Conservation (phyloP, 2,329 filamentous ascomycete genomes). For the Cladosporium sp. region DNA sequence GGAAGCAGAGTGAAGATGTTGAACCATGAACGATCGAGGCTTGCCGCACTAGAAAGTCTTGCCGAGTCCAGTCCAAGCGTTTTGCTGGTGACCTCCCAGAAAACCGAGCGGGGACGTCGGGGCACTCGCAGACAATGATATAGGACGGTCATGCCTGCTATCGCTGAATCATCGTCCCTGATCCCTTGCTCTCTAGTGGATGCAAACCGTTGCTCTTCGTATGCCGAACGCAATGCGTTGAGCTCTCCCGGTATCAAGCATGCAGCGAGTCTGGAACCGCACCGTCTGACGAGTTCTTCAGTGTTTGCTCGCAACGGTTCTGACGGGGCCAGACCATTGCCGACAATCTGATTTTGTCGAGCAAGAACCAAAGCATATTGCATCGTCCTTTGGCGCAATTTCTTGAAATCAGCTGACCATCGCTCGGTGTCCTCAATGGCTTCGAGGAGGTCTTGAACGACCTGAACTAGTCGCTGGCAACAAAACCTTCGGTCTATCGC, state of each 20-base stretch:
- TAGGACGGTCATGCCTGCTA: conserved; percentile 45
- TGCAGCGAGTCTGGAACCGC: conserved; percentile 34
- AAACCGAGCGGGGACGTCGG: conserved; percentile 28
- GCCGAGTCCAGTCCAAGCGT: conserved; percentile 24
- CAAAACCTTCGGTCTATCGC: conserved; percentile 49
- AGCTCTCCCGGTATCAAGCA: conserved; percentile 24
- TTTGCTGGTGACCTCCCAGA: conserved; percentile 42
- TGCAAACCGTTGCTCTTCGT: conserved; percentile 41
- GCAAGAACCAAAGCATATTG: conserved; percentile 27
- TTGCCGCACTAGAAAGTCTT: conserved; percentile 24
- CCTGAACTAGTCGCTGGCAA: conserved; percentile 37
- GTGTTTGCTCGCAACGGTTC: neutral
- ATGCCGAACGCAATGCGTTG: conserved; percentile 37
- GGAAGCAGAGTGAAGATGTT: conserved; percentile 51
- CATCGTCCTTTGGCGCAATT: conserved; percentile 10
- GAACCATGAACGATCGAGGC: conserved; percentile 37
- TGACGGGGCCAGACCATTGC: neutral
- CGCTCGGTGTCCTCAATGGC: conserved; percentile 11
- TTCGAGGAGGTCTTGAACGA: conserved; percentile 35
- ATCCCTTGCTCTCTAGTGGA: conserved; percentile 46
- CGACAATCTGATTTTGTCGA: conserved; percentile 5
- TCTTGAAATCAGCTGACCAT: neutral
- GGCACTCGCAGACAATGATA: conserved; percentile 37
- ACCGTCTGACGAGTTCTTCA: conserved; percentile 27
- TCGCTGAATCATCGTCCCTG: conserved; percentile 36